Evolutionary conservation across 2,329 filamentous ascomycete species (phyloP), one percentile per base, ranked within the genome.

Genomic region (Dryadomyces sulphureus): DNA sequence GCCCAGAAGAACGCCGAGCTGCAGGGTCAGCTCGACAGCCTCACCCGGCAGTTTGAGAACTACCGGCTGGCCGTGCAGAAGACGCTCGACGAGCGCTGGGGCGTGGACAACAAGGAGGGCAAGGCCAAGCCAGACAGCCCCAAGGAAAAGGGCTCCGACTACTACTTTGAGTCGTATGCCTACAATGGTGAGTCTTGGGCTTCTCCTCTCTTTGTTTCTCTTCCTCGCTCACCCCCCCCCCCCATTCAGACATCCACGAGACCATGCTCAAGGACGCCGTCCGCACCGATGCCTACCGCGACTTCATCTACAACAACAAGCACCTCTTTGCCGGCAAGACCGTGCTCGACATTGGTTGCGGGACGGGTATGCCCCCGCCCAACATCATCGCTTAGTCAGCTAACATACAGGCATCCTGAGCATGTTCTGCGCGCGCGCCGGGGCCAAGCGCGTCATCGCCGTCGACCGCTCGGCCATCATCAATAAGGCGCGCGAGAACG

Each of bases 391-490:
- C 4, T 21, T 16, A 14, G 16, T 43, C 7, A 43, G 35, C 16
- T 38, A 9, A 11, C 27, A 7, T 27, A 4, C n/a, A 48, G 49
- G 87, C 22, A 94, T 95, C 53, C 67, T 96, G 14, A 90, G 84
- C 57, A 89, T 96, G 79, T 94, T 96, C 67, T 93, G 87, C 60
- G 89, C 88, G 46, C 84, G 82, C 61, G 90, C 89, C 16, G 90
- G 89, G 35, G 90, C 90, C 7, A 78, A 81, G 55, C 78, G 79
- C 55, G 89, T 96, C 46, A 81, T 93, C 60, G 87, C 89, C 4
- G 88, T 96, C 8, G 89, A 96, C 64, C 92, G 92, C 58, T 92
- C 86, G 4, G 81, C 81, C 54, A 94, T 96, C 59, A 87, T 94
- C 55, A 70, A 84, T 57, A 89, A 89, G 58, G 88, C 89, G 5